Conservation (phyloP, 2,329 filamentous ascomycete species). For the Beauveria brongniartii region DNA sequence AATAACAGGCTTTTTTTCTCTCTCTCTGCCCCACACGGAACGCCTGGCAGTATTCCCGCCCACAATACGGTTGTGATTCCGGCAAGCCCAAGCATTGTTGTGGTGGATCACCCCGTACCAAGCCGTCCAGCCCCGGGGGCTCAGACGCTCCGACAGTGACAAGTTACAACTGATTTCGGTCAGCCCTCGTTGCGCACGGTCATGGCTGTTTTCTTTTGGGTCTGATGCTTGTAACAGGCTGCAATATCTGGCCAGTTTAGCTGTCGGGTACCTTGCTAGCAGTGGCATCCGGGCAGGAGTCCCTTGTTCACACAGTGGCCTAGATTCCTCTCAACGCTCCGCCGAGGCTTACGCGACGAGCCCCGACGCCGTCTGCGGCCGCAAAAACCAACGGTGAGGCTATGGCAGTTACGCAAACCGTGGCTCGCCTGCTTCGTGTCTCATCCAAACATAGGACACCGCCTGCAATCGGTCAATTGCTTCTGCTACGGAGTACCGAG, state of each 20-base stretch:
- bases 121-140: constrained; percentile 3
- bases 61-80: constrained; percentile 8
- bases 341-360: background rate
- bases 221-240: constrained; percentile 1
- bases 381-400: background rate
- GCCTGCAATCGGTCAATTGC: background rate
- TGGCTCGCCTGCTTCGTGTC: background rate
- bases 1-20: background rate
- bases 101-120: constrained; percentile 3
- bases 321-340: background rate
- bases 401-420: background rate
- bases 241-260: constrained; percentile 8
- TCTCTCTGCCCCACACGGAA: constrained; percentile 7
- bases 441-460: background rate
- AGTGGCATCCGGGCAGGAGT: constrained; percentile 4
- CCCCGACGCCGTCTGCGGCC: background rate
- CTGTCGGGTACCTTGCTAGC: background rate
- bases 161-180: background rate
- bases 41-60: constrained; percentile 9
- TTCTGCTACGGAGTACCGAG: background rate
- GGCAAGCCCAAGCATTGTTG: background rate
- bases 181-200: constrained; percentile 8
- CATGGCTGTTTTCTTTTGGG: constrained; percentile 3
- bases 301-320: background rate
- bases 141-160: constrained; percentile 1